phyloP scores from a whole-genome alignment of 768 basidiomycete genomes.

The Hemileccinum rubropunctum region DNA sequence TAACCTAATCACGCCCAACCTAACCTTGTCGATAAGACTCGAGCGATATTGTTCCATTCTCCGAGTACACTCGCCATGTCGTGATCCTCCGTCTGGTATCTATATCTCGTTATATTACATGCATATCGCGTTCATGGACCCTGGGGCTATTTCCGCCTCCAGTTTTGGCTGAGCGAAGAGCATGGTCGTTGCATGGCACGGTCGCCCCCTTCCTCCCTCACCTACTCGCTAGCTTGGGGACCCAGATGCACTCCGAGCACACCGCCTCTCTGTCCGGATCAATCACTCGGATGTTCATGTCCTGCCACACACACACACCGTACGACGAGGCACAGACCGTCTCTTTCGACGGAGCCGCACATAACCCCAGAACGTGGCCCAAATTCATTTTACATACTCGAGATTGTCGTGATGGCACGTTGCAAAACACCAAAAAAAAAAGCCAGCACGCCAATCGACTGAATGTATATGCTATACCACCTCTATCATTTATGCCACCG shows the following conservation, averaged over 20 bases:
- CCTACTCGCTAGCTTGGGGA: background rate
- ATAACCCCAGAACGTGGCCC: conserved; percentile 30
- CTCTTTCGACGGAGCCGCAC: conserved; percentile 16
- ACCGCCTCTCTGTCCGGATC: conserved; percentile 9
- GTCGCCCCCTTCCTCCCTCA: background rate
- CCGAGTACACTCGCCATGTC: conserved; percentile 2
- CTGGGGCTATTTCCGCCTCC: conserved; percentile 17
- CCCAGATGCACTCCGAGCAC: background rate
- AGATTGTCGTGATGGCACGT: conserved; percentile 6
- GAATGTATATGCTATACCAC: conserved; percentile 6
- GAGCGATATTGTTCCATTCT: conserved; percentile 5
- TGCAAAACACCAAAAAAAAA: background rate
- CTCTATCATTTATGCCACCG: background rate
- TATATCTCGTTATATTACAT: conserved; percentile 15
- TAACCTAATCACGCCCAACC: conserved; percentile 8
- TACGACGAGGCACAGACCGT: background rate
- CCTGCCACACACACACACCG: no score
- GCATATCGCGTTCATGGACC: conserved; percentile 17
- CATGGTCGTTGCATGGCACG: background rate
- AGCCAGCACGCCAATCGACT: background rate
- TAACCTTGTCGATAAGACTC: conserved; percentile 15
- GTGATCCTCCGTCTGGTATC: conserved; percentile 10
- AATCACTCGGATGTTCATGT: conserved; percentile 2
- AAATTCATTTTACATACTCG: background rate
- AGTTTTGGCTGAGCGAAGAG: background rate